Base-by-base conservation (phyloP, 345 rosid genomes). In the Eucalyptus erythrocorys region DNA sequence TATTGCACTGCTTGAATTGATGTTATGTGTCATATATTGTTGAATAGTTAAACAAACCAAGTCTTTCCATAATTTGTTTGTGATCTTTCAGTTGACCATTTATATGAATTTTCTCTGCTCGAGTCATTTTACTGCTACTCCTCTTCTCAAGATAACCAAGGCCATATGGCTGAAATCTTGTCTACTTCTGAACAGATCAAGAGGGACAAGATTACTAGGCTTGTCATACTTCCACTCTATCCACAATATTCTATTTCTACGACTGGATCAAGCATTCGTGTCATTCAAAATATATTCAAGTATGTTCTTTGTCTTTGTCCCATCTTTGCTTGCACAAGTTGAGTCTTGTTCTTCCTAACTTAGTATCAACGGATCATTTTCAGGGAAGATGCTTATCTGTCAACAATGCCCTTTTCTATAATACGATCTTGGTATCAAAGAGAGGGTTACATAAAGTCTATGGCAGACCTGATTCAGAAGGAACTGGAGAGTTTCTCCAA, bases 201-300 rank as follows among this genome's bases (percentile, higher is more conserved):
- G 94, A 92, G 88, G 90, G 99, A 98, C 88, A 90, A 88, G 88
- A 95, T 97, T 87, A 94, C 98, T 59, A 96, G 92, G 92, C 99
- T 97, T 87, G 98, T 98, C 87, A 96, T 98, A 89, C 96, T 98
- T 87, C 99, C 99, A 7, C 93, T 98, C n/a, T 98, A 97, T 92
- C 99, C 99, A 49, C 99, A 97, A 89, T 96, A 93, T 87, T 97
- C 99, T 80, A 98, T 98, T 88, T 96, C 99, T 48, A 97, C 99
- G 49, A 97, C 98, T 43, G 99, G 99, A 13, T 98, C 99, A 66
- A 98, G 99, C 92, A 90, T 98, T 87, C 98, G 96, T 80, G 97
- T 95, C 85, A 94, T 98, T 80, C 93, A 97, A 81, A 92, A 89
- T 87, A 92, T 93, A 89, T 97, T 95, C 91, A 93, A 96, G 99